phyloP scores from a whole-genome alignment of 352 stramenopile genomes.

The Globisporangium carolinianum region DNA sequence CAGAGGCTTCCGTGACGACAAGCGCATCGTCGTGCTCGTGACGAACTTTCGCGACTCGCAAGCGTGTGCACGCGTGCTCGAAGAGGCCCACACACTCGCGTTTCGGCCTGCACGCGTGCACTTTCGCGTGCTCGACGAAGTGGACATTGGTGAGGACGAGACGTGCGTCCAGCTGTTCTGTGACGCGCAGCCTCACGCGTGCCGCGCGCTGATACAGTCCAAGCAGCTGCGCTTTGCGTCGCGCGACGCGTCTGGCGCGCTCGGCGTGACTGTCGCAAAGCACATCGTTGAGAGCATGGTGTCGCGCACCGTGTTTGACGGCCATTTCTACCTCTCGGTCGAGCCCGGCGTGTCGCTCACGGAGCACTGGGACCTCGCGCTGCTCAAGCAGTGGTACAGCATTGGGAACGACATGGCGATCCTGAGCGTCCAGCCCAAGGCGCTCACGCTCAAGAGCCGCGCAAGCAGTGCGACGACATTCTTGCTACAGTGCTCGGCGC shows the following conservation, averaged over 20 bases:
- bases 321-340: constrained; percentile 73
- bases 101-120: constrained; percentile 38
- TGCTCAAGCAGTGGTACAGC: constrained; percentile 78
- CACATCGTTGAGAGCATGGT: constrained; percentile 66
- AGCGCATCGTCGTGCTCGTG: constrained; percentile 69
- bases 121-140: constrained; percentile 73
- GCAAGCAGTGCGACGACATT: constrained; percentile 28
- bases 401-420: constrained; percentile 78
- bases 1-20: constrained; percentile 57
- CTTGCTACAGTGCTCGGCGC: constrained; percentile 72
- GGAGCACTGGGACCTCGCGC: constrained; percentile 57
- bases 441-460: constrained; percentile 34
- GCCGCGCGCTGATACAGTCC: constrained; percentile 34
- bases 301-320: constrained; percentile 15
- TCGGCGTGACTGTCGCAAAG: constrained; percentile 44
- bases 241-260: constrained; percentile 51
- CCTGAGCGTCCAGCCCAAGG: constrained; percentile 60
- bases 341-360: constrained; percentile 63
- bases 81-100: constrained; percentile 31
- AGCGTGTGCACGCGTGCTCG: constrained; percentile 45
- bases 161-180: constrained; percentile 63
- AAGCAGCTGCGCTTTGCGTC: constrained; percentile 43
- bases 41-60: constrained; percentile 56
- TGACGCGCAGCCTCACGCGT: constrained; percentile 34
- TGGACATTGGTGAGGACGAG: constrained; percentile 44